Base-by-base conservation (phyloP, 2,329 filamentous ascomycete genomes). In the Ascocoryne sarcoides region DNA sequence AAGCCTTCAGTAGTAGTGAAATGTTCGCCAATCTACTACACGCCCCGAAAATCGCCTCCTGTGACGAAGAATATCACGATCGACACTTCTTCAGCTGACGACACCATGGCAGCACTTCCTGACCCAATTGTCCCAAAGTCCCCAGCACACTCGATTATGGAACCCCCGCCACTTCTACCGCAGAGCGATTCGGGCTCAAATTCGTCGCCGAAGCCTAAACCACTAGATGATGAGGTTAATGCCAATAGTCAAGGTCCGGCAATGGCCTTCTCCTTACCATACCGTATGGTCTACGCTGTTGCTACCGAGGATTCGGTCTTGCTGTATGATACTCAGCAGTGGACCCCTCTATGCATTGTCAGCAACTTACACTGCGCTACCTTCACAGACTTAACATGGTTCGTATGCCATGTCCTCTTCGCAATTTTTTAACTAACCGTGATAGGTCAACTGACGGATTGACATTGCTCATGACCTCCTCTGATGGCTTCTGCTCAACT, bases 351-450 rank as follows among this genome's bases (percentile, higher is more conserved):
- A 26, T 95, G 88, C 59, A 75, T 96, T 29, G 90, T 98, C 36
- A 96, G 88, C 73, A 98, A 98, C 57, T 66, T 98, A 49, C 92
- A 98, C 62, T 95, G 90, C 61, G 89, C 92, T 4, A 96, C 92
- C 0, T 98, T 98, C 58, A 98, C 92, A 0, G 92, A 98, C 60
- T 67, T 98, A 44, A 83, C 87, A 23, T 98, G 92, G 92, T 95
- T 76, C 62, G 80, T 64, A 15, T 17, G 58, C 61, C 51, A n/a
- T 18, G 10, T 7, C 28, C 2, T 18, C 20, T 10, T 14, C n/a
- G n/a, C n/a, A n/a, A n/a, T 15, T 14, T 21, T 3, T 29, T 19
- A 23, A 35, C 48, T 54, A 44, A 49, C 36, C 23, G 23, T 54
- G 63, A 20, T 47, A 84, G 82, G 82, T 84, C 84, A 1, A 79